These are phyloP conservation scores for Starmerella gropengiesseri DNA, from an alignment of 805 yeast species.

Conservation along the genomic window DNA sequence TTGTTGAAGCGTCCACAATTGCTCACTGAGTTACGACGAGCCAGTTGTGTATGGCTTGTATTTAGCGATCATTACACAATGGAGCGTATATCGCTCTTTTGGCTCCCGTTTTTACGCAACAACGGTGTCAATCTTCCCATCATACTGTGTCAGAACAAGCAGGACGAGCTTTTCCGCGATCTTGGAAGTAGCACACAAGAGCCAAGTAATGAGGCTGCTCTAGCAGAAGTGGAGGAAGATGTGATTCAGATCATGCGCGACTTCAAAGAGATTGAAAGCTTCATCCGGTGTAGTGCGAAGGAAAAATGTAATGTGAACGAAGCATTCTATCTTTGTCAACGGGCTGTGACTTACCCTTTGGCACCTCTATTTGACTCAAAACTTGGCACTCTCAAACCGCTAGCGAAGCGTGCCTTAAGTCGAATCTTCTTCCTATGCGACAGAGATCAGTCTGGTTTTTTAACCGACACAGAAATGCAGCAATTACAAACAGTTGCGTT, in stretches of 20 bases:
- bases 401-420: constrained; percentile 62
- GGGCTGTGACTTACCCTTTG: constrained; percentile 86
- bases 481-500: constrained; percentile 68
- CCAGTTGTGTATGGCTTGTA: constrained; percentile 90
- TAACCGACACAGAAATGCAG: constrained; percentile 60
- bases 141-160: constrained; percentile 78
- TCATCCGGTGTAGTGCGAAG: constrained; percentile 79
- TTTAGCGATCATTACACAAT: constrained; percentile 91
- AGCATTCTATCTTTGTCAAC: constrained; percentile 82
- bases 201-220: neutral
- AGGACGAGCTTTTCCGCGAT: constrained; percentile 31
- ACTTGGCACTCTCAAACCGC: constrained; percentile 67
- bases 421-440: constrained; percentile 78
- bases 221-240: constrained; percentile 51
- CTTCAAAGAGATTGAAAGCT: constrained; percentile 87
- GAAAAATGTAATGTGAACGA: constrained; percentile 78
- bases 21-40: constrained; percentile 64
- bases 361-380: constrained; percentile 91
- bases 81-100: constrained; percentile 79
- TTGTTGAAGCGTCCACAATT: constrained; percentile 49
- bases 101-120: constrained; percentile 90
- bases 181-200: neutral
- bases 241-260: constrained; percentile 77
- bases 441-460: constrained; percentile 76
- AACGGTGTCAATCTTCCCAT: constrained; percentile 90